Evolutionary conservation across 2,329 filamentous ascomycete species (phyloP), one percentile per base, ranked within the genome.

Genomic region (Chaetomium strumarium): DNA sequence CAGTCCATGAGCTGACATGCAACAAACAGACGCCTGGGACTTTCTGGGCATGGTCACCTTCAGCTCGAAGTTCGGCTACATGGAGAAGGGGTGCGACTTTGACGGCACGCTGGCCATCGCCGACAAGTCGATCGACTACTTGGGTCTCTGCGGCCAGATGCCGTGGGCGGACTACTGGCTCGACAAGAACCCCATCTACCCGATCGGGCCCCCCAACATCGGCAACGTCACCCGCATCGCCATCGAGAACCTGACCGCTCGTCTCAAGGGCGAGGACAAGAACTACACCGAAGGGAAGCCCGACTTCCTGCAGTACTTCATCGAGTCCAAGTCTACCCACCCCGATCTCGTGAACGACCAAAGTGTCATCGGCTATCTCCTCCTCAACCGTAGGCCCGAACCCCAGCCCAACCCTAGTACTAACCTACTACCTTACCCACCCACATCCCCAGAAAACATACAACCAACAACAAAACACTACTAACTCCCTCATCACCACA

Each of bases 31-130:
- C 42, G 56, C 70, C 14, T 74, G 70, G 64, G 72, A 76, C 53
- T 67, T 73, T 10, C 65, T 74, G 53, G 69, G 70, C 36, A 63
- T 67, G 36, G 60, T 84, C 54, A 84, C 80, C 0, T 84, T 80
- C 70, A 79, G 76, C 56, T 78, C 79, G 58, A 70, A 77, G 2
- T 70, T 84, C 38, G 83, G 83, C 0, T 86, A 85, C 58, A 68
- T 86, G 11, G 79, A 86, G 52, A 69, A 74, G 50, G 76, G 81
- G 38, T 67, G 73, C 56, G 83, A 86, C 61, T 75, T 85, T n/a
- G 79, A 82, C 52, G 75, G 77, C 5, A 83, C 84, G 49, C 73
- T 85, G 34, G 62, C 50, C 4, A 56, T 55, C 5, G 52, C 63
- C 2, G 66, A 56, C 53, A 58, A 45, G 30, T 55, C 36, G 44